phyloP scores from a whole-genome alignment of 495 filamentous ascomycete genomes.

The Penicillium flavigenum region DNA sequence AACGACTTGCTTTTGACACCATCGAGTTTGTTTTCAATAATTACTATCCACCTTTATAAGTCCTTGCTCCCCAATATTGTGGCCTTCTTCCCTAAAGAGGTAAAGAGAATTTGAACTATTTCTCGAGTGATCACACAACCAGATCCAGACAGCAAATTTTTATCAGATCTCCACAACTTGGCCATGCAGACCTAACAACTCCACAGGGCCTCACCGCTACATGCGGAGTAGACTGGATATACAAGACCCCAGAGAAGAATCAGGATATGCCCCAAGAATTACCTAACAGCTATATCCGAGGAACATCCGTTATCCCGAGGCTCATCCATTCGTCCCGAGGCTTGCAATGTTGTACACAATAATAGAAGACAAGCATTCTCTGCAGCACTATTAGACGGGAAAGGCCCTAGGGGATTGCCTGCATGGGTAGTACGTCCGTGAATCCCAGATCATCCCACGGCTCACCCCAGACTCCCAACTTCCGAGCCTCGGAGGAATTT shows the following conservation, averaged over 20 bases:
- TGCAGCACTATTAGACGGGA: neutral
- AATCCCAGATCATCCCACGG: slow-evolving; percentile 6
- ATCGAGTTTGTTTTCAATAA: neutral
- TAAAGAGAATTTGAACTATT: neutral
- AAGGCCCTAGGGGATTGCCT: neutral
- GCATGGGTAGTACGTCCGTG: slow-evolving; percentile 2
- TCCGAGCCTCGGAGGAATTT: slow-evolving; percentile 28
- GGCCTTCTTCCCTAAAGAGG: neutral
- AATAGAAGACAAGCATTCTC: slow-evolving; percentile 7
- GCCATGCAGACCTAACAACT: neutral
- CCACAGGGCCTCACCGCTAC: slow-evolving; percentile 12
- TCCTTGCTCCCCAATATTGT: neutral
- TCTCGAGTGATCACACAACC: no score
- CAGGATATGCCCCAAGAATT: neutral
- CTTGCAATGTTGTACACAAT: neutral
- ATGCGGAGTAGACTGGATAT: slow-evolving; percentile 10
- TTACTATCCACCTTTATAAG: neutral
- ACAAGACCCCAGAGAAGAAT: neutral
- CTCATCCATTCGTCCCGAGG: slow-evolving; percentile 2
- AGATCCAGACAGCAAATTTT: neutral
- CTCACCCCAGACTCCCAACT: slow-evolving; percentile 12
- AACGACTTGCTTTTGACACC: neutral
- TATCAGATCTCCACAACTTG: slow-evolving; percentile 6
- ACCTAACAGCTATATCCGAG: slow-evolving; percentile 3
- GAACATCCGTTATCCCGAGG: neutral